A percentile compares a stretch with the other conserved stretches of the same genome.
Conservation (phyloP, 2,329 filamentous ascomycete species). For the Pseudogymnoascus sp. region DNA sequence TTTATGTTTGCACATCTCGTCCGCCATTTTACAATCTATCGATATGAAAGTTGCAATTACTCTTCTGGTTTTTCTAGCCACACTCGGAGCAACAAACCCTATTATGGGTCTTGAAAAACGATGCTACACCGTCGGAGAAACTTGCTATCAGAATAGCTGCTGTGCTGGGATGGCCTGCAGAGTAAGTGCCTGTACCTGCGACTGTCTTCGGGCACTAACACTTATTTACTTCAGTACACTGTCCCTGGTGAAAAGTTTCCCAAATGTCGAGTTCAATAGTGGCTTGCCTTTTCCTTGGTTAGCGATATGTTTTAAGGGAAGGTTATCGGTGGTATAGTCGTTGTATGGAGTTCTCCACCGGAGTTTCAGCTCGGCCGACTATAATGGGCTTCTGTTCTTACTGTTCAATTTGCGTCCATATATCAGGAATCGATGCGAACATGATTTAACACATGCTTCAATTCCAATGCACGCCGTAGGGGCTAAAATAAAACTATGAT, state of each 20-base stretch:
- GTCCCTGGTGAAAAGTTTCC: not conserved
- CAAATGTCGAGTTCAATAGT: not conserved
- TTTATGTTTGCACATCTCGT: not conserved
- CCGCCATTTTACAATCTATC: not conserved
- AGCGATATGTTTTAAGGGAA: not conserved
- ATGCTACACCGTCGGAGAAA: not conserved
- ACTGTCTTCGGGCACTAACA: not conserved
- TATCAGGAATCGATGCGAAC: too few relatives aligned
- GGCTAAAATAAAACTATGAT: too few relatives aligned
- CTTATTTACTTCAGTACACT: not conserved
- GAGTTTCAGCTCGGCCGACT: constrained; percentile 1
- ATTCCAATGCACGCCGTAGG: too few relatives aligned
- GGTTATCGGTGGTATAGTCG: not conserved
- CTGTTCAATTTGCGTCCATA: not conserved
- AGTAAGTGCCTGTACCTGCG: not conserved
- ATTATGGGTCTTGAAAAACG: not conserved
- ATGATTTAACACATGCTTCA: too few relatives aligned
- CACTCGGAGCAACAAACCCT: not conserved
- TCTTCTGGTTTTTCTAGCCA: not conserved
- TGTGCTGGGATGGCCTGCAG: not conserved
- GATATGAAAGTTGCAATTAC: not conserved
- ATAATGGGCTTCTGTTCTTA: not conserved
- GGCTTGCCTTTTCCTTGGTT: not conserved
- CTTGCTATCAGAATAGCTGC: not conserved
- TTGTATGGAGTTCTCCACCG: not conserved